Conservation (phyloP, 108 stramenopile genomes). For the Cyclotella atomus region DNA sequence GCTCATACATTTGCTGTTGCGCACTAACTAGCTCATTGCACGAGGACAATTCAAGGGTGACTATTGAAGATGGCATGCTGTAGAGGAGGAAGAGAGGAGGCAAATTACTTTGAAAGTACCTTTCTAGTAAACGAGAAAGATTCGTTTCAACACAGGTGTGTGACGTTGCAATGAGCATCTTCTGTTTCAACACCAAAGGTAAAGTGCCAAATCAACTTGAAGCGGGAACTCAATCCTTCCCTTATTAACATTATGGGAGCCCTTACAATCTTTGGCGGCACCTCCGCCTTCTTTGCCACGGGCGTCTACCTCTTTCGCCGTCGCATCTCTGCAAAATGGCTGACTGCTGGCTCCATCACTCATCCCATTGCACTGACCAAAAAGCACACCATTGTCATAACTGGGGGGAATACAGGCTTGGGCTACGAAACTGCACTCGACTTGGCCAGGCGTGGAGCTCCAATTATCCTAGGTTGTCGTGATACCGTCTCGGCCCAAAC, state of each 20-base stretch:
- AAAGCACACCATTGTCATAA: constrained; percentile 35
- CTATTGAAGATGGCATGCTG: background rate
- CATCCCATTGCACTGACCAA: background rate
- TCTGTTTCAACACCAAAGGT: no score
- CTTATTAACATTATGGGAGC: no score
- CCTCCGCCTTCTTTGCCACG: constrained; percentile 27
- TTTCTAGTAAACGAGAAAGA: background rate
- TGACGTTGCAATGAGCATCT: no score
- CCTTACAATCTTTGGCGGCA: constrained; percentile 30
- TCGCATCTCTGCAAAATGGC: constrained; percentile 42
- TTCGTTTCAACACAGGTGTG: no score
- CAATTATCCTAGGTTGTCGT: constrained; percentile 45
- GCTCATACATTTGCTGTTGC: constrained; percentile 37
- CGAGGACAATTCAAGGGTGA: constrained; percentile 39
- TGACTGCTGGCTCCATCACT: constrained; percentile 10
- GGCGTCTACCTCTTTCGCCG: constrained; percentile 36
- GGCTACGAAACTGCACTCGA: constrained; percentile 51
- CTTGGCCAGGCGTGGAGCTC: constrained; percentile 21
- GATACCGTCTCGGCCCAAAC: constrained; percentile 21
- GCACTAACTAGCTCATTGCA: constrained; percentile 33
- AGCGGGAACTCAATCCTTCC: no score
- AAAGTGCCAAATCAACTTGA: no score
- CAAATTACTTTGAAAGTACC: background rate
- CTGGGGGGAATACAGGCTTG: constrained; percentile 47
- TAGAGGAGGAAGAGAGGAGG: background rate